phyloP scores from a whole-genome alignment of 768 basidiomycete species.

The Arthromyces matolae region DNA sequence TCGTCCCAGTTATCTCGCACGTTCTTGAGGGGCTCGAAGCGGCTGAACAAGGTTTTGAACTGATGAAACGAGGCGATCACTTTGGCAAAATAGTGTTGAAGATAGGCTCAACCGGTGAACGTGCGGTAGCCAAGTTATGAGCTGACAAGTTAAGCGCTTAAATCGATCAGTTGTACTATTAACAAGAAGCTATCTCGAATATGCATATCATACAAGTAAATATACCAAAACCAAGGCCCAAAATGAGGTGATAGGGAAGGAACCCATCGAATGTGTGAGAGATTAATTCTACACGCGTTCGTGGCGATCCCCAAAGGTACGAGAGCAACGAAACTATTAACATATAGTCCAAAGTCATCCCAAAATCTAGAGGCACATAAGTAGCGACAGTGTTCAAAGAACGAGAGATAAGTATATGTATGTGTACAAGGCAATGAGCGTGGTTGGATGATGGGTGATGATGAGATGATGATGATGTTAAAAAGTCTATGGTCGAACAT shows the following conservation, averaged over 20 bases:
- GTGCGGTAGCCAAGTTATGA: conserved; percentile 11
- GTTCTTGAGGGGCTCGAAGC: conserved; percentile 62
- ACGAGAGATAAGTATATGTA: neutral
- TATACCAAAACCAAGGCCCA: neutral
- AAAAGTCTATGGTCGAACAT: neutral
- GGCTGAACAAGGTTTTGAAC: conserved; percentile 67
- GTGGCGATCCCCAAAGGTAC: too few species aligned
- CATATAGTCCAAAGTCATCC: conserved; percentile 1
- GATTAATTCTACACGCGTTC: neutral
- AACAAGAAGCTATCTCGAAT: conserved; percentile 10
- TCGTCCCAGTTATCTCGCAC: conserved; percentile 68
- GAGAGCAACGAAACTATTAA: neutral
- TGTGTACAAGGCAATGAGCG: neutral
- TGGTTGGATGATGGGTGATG: neutral
- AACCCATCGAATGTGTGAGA: neutral
- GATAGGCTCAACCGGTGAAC: conserved; percentile 22
- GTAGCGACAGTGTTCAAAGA: neutral
- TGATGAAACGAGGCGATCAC: conserved; percentile 59
- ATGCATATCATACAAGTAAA: conserved; percentile 2
- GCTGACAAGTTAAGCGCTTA: neutral
- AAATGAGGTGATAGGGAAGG: conserved; percentile 1
- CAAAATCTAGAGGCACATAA: neutral
- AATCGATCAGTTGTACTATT: neutral
- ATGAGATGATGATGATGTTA: neutral
- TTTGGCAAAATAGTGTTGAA: conserved; percentile 77